Percentiles rank a stretch among this genome's conserved stretches.
Conservation (phyloP, 148 eudicot genomes). For the Mesembryanthemum crystallinum region DNA sequence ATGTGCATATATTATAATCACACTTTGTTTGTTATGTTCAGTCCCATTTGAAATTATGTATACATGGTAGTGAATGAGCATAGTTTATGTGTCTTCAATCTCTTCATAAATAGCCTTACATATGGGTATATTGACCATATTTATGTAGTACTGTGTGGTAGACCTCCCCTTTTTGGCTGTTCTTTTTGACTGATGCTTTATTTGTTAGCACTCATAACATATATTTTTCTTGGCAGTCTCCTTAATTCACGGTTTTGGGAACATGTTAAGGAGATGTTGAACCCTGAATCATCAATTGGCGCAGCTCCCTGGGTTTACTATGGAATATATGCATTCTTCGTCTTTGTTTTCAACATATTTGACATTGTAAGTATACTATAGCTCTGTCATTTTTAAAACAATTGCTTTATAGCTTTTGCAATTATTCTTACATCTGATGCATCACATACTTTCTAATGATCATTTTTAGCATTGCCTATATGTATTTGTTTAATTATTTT, state of each 20-base stretch:
- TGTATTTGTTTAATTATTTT: no score
- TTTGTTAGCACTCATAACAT: constrained; percentile 6
- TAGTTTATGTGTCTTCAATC: neutral
- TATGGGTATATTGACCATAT: neutral
- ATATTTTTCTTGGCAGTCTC: constrained; percentile 53
- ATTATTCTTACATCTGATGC: neutral
- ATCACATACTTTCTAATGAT: neutral
- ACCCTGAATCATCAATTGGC: constrained; percentile 76
- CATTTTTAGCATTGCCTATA: neutral
- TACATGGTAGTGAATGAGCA: neutral
- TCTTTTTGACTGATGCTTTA: neutral
- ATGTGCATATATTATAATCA: neutral
- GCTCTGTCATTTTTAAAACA: neutral
- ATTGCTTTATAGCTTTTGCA: neutral
- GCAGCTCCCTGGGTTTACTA: constrained; percentile 94
- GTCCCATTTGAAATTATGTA: neutral
- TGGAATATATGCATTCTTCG: constrained; percentile 83
- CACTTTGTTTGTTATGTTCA: neutral
- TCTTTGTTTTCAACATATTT: constrained; percentile 85
- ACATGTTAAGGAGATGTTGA: constrained; percentile 66
- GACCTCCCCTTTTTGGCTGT: neutral
- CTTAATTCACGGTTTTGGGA: constrained; percentile 76
- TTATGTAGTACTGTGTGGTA: neutral
- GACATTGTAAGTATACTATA: constrained; percentile 75
- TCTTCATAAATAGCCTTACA: neutral